Base-by-base conservation (phyloP, 2,329 filamentous ascomycete genomes). In the Byssoonygena ceratinophila region DNA sequence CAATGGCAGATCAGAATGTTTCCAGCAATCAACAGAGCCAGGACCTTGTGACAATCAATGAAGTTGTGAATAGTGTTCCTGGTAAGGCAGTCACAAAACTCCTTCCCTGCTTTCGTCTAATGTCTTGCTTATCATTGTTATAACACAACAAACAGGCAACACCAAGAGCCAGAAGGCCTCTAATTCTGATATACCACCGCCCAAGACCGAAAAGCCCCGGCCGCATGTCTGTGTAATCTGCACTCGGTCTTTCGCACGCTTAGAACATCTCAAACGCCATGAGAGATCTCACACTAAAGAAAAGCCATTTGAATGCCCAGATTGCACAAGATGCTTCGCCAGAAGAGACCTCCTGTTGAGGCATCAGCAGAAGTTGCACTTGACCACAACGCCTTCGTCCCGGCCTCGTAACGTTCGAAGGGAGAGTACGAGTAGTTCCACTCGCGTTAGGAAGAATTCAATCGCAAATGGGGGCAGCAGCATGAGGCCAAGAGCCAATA, bases 251-350 rank as follows among this genome's bases (percentile, higher is more conserved):
- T 98, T 98, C 68, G 92, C 92, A 54, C 83, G 92, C 56, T 74
- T 98, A 61, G 92, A 98, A 72, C 92, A 98, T 68, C 74, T 98
- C 60, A 98, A 98, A 74, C 85, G 92, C 56, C 92, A 98, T 70
- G 92, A 97, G 72, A 82, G 92, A 57, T 95, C 89, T n/a, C 90
- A 96, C 67, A 96, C 90, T 41, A 96, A 98, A 69, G 90, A 98
- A 73, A 98, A 98, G 75, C 92, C 92, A 0, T 98, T 98, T 63
- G 89, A 96, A 70, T 98, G 92, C 64, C 87, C 88, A 25, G 88
- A 97, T 68, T 98, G 92, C 70, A 80, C 87, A 34, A 76, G 92
- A 71, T 97, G 92, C 72, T 98, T 98, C 71, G 92, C 92, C 55
- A 82, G 92, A 56, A 82, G 92, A 59, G 92, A 98, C 69, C 72